phyloP scores from a whole-genome alignment of 1,284 basidiomycete species.

The Cutaneotrichosporon sp. region DNA sequence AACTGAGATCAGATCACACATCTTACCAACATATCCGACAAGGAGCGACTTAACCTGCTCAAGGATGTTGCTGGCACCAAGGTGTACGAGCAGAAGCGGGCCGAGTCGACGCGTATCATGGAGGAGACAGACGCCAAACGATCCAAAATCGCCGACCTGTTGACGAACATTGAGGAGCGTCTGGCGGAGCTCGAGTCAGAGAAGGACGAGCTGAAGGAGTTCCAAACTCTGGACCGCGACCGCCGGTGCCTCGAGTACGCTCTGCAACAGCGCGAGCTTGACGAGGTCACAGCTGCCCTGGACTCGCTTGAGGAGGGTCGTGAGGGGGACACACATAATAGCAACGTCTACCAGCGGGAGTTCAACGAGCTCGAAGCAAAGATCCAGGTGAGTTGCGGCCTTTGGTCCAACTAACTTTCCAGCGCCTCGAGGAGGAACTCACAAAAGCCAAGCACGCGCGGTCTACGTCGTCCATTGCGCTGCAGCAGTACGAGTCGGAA shows the following conservation, averaged over 20 bases:
- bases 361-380: conserved; percentile 78
- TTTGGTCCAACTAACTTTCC: conserved; percentile 1
- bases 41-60: conserved; percentile 83
- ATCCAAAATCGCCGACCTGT: conserved; percentile 80
- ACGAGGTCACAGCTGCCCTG: conserved; percentile 76
- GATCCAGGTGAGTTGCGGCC: conserved; percentile 61
- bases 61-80: conserved; percentile 99
- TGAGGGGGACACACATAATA: conserved; percentile 70
- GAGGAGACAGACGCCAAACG: conserved; percentile 91
- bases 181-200: conserved; percentile 90
- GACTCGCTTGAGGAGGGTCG: conserved; percentile 72
- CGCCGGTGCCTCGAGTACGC: conserved; percentile 93
- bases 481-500: conserved; percentile 42
- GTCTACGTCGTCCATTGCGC: conserved; percentile 56
- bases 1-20: conserved; percentile 69
- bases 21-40: conserved; percentile 94
- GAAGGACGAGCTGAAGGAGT: conserved; percentile 95
- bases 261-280: conserved; percentile 81
- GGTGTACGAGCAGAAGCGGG: conserved; percentile 90
- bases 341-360: conserved; percentile 72
- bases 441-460: conserved; percentile 64
- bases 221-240: conserved; percentile 91
- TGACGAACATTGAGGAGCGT: conserved; percentile 86
- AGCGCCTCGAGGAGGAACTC: conserved; percentile 71
- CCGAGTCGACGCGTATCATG: conserved; percentile 93